Percentiles rank a stretch among this genome's conserved stretches.
These are phyloP conservation scores for Chlamydomonas urium DNA, from an alignment of 139 green algal species.

Conservation along the genomic window DNA sequence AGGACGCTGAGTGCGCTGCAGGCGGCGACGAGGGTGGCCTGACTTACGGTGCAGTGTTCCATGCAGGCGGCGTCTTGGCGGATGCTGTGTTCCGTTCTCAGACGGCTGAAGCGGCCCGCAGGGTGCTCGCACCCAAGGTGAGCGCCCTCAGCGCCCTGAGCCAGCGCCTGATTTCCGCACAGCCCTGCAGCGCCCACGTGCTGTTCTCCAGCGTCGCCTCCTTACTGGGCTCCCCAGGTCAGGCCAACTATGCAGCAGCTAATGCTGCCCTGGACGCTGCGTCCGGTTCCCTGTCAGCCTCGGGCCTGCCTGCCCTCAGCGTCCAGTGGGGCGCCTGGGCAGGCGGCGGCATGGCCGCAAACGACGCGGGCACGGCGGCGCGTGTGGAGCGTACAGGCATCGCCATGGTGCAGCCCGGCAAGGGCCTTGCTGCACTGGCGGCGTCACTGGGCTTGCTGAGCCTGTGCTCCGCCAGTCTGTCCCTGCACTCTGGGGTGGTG, in stretches of 20 bases:
- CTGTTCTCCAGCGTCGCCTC: constrained; percentile 66
- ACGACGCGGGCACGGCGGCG: constrained; percentile 46
- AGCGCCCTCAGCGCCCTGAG: neutral
- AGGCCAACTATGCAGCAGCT: constrained; percentile 75
- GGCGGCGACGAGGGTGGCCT: neutral
- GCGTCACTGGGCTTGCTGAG: neutral
- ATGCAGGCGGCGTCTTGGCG: constrained; percentile 55
- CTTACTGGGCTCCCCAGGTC: constrained; percentile 66
- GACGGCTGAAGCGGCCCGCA: neutral
- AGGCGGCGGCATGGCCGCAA: constrained; percentile 74
- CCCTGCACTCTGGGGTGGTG: constrained; percentile 42
- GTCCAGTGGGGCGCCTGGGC: constrained; percentile 90
- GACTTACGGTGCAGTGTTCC: constrained; percentile 35
- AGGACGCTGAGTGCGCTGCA: constrained; percentile 14
- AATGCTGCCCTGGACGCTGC: constrained; percentile 65
- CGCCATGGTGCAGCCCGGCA: constrained; percentile 36
- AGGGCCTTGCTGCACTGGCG: constrained; percentile 45
- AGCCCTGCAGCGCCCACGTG: constrained; percentile 27
- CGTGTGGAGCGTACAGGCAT: constrained; percentile 74
- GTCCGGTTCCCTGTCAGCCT: constrained; percentile 42
- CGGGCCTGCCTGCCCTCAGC: constrained; percentile 39
- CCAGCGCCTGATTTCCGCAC: too few relatives aligned
- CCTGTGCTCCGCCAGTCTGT: constrained; percentile 22
- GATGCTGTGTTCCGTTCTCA: constrained; percentile 43
- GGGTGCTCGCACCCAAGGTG: constrained; percentile 11